Base-by-base conservation (phyloP, 1,139 yeast species). In the Yamadazyma sp. region DNA sequence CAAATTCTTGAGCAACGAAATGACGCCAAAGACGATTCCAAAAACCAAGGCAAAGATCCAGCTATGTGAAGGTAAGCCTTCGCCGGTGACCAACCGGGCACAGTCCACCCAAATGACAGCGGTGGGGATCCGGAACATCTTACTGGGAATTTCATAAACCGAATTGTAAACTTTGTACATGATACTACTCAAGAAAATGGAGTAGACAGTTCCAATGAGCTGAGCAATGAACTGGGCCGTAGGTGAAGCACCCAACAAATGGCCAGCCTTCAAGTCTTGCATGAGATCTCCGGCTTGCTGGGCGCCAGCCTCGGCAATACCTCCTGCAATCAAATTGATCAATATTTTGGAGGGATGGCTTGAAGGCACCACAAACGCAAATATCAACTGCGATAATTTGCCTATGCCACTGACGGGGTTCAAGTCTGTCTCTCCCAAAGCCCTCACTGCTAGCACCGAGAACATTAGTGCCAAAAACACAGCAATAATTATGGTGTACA, bases 391-490 rank as follows among this genome's bases (percentile, higher is more conserved):
- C 0, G 97, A 89, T 17, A 92, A 69, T 61, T 92, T 92, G 2
- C 98, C 98, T 31, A 92, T 91, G 0, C 98, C 98, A 54, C 95
- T 85, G 1, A 92, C 98, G 0, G 98, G 98, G 56, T 92, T 92
- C 50, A 92, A 73, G 63, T 92, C 98, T 0, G 98, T 92, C 58
- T 92, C 98, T 7, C 98, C 98, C 7, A 92, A 67, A 0, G 98
- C 97, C 38, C 98, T 70, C 0, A 92, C 96, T 1, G 95, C 98
- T 9, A 92, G 67, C 1, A 92, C 73, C 0, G 96, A 87, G 37
- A 92, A 73, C 44, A 88, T 65, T 31, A 91, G 66, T 0, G 98
- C 96, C 28, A 92, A 56, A 0, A 83, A 43, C 4, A 91, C 77
- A 0, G 97, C 94, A 3, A 78, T 62, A 0, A 81, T 53, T 31